A percentile compares a stretch with the other conserved stretches of the same genome.
These are phyloP conservation scores for Cyclotella choctawhatcheeana DNA, from an alignment of 108 stramenopile genomes.

Conservation along the genomic window DNA sequence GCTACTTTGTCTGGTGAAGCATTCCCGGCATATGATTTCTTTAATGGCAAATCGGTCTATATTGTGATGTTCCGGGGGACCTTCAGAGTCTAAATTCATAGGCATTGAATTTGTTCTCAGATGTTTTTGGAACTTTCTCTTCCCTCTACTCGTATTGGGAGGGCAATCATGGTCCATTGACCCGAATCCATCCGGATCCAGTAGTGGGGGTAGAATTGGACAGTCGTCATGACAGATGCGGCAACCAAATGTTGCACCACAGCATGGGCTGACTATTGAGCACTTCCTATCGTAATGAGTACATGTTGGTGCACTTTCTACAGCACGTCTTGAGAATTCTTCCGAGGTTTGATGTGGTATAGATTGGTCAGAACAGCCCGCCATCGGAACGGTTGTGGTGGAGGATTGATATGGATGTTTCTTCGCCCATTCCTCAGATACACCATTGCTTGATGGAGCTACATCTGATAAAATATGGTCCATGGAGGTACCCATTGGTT, in stretches of 20 bases:
- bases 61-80: slow-evolving; percentile 72
- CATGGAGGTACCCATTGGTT: slow-evolving; percentile 11
- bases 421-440: background rate
- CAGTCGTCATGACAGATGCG: slow-evolving; percentile 91
- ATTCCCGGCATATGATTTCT: slow-evolving; percentile 82
- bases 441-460: background rate
- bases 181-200: slow-evolving; percentile 4
- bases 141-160: slow-evolving; percentile 2
- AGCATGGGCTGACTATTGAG: slow-evolving; percentile 83
- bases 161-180: background rate
- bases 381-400: slow-evolving; percentile 37
- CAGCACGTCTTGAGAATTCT: slow-evolving; percentile 28
- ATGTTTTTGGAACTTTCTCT: slow-evolving; percentile 33
- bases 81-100: slow-evolving; percentile 29
- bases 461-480: background rate
- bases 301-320: slow-evolving; percentile 54
- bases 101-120: slow-evolving; percentile 47
- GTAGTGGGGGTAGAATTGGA: slow-evolving; percentile 49
- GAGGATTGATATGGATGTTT: slow-evolving; percentile 35
- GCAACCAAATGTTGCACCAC: slow-evolving; percentile 78
- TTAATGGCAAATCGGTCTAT: slow-evolving; percentile 79
- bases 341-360: slow-evolving; percentile 4
- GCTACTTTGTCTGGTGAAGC: slow-evolving; percentile 71
- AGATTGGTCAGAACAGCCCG: slow-evolving; percentile 25
- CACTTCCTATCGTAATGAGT: slow-evolving; percentile 86